phyloP scores from a whole-genome alignment of 768 basidiomycete genomes.

The Rhodosporidiobolus sp. region DNA sequence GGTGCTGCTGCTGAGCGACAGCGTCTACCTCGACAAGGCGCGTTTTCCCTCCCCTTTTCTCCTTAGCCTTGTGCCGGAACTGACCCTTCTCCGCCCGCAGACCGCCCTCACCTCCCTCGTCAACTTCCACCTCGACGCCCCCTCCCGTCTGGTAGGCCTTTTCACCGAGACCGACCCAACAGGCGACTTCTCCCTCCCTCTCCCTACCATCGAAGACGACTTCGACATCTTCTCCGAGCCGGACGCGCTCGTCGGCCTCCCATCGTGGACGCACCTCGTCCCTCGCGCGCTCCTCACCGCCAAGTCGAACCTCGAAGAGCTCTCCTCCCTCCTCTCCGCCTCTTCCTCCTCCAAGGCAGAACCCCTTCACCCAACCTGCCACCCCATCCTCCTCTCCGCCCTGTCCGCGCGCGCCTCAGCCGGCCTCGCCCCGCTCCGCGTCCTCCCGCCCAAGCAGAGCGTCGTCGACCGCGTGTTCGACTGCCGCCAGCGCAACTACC shows the following conservation, averaged over 20 bases:
- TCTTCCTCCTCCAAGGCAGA: background rate
- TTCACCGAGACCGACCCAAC: constrained; percentile 2
- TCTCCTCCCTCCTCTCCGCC: background rate
- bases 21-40: constrained; percentile 33
- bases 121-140: constrained; percentile 26
- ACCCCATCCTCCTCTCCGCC: constrained; percentile 23
- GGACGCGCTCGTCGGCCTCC: constrained; percentile 11
- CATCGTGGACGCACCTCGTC: constrained; percentile 20
- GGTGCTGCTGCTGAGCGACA: constrained; percentile 27
- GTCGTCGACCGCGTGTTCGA: constrained; percentile 30
- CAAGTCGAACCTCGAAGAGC: constrained; percentile 11
- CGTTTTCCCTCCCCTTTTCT: background rate
- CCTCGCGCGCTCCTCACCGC: constrained; percentile 27
- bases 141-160: constrained; percentile 20
- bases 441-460: constrained; percentile 14
- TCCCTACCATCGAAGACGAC: background rate
- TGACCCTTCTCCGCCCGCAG: background rate
- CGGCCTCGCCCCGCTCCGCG: background rate
- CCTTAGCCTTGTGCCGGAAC: no score
- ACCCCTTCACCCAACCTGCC: constrained; percentile 15
- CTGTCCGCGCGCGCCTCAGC: background rate
- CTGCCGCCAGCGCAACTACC: constrained; percentile 16
- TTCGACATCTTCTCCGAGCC: constrained; percentile 27
- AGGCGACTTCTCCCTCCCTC: constrained; percentile 7
- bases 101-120: constrained; percentile 18